Percentiles rank a stretch among this genome's conserved stretches.
Conservation (phyloP, 2,329 filamentous ascomycete genomes). For the Ceratocystiopsis sp. region DNA sequence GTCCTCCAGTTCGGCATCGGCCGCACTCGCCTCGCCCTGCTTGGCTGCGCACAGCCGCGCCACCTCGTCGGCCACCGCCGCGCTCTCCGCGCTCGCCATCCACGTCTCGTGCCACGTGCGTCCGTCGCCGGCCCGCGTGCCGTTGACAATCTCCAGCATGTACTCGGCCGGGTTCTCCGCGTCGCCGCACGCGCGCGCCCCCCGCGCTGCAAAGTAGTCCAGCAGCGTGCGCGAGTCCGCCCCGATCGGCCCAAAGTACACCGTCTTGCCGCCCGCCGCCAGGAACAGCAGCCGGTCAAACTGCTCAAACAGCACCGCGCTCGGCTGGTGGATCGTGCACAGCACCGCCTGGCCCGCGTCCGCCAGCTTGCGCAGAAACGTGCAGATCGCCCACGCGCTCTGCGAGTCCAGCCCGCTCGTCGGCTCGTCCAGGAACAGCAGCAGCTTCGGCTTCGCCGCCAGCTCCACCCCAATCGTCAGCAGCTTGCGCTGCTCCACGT, state of each 20-base stretch:
- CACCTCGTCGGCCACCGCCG: constrained; percentile 37
- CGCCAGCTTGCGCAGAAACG: constrained; percentile 51
- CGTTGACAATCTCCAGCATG: constrained; percentile 59
- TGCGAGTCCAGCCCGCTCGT: constrained; percentile 71
- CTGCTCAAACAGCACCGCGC: constrained; percentile 82
- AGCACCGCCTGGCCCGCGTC: constrained; percentile 77
- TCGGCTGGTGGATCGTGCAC: constrained; percentile 97
- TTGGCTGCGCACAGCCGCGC: constrained; percentile 33
- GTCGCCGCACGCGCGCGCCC: constrained; percentile 44
- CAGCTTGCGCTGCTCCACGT: constrained; percentile 69
- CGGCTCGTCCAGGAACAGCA: constrained; percentile 65
- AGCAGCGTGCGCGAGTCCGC: constrained; percentile 51
- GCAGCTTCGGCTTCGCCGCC: constrained; percentile 61
- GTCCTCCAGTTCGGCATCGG: constrained; percentile 21
- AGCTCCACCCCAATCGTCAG: constrained; percentile 67
- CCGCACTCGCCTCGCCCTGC: constrained; percentile 8
- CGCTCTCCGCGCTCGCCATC: constrained; percentile 40
- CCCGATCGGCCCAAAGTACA: constrained; percentile 63
- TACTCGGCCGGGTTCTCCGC: constrained; percentile 70
- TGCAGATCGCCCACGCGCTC: constrained; percentile 60
- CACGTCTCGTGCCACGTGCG: constrained; percentile 48
- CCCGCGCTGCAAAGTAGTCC: constrained; percentile 60
- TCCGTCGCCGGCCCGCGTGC: constrained; percentile 35
- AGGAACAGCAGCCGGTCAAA: constrained; percentile 72
- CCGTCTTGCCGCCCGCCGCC: constrained; percentile 56